phyloP scores from a whole-genome alignment of 768 basidiomycete genomes.

The Plicaturopsis crispa region DNA sequence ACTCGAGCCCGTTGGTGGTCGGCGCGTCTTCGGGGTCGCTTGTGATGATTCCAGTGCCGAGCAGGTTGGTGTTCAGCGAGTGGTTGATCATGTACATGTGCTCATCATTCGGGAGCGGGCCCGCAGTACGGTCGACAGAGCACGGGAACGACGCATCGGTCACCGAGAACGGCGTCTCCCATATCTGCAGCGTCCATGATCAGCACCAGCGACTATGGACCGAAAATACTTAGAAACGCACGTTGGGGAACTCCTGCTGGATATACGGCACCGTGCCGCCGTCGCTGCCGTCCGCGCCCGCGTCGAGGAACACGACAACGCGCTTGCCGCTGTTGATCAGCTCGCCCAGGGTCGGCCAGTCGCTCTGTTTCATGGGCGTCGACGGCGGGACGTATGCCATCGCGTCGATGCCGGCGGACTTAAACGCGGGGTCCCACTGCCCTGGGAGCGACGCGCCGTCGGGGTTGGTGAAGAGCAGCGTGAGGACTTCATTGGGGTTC shows the following conservation, averaged over 20 bases:
- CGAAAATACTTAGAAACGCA: constrained; percentile 1
- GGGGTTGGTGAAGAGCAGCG: constrained; percentile 61
- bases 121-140: constrained; percentile 41
- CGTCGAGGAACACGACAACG: constrained; percentile 57
- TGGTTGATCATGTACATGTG: constrained; percentile 59
- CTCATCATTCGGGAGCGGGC: constrained; percentile 38
- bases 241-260: not conserved
- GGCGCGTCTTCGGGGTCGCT: constrained; percentile 17
- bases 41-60: constrained; percentile 14
- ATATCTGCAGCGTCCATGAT: constrained; percentile 27
- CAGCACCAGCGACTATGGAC: not conserved
- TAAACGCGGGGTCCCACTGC: constrained; percentile 48
- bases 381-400: constrained; percentile 44
- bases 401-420: constrained; percentile 32
- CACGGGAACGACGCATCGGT: constrained; percentile 48
- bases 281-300: constrained; percentile 24
- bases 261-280: not conserved
- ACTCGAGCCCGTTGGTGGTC: constrained; percentile 21
- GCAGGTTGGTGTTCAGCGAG: constrained; percentile 35
- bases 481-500: constrained; percentile 61
- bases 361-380: constrained; percentile 29
- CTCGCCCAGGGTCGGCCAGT: constrained; percentile 62
- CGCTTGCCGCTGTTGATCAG: constrained; percentile 53
- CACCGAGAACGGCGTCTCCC: constrained; percentile 49
- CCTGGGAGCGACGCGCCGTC: constrained; percentile 41